phyloP scores from a whole-genome alignment of 2,329 filamentous ascomycete species.

The Nemania sp. region DNA sequence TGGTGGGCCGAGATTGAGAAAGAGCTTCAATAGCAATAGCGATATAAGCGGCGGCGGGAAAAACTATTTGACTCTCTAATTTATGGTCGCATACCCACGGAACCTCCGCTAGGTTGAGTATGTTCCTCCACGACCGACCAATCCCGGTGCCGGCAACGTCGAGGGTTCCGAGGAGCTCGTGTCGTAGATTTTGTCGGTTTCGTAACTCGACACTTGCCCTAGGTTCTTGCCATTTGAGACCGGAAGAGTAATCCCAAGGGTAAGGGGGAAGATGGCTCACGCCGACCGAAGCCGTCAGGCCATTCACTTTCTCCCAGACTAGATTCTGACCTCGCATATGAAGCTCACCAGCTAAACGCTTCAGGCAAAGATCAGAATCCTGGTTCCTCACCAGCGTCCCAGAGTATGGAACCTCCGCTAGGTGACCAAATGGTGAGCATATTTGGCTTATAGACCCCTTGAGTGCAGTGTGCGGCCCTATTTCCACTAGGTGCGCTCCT shows the following conservation, averaged over 20 bases:
- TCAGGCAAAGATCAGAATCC: no score
- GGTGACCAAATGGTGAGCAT: no score
- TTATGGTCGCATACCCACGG: constrained; percentile 20
- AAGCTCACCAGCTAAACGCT: no score
- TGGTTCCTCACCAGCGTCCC: no score
- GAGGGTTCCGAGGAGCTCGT: constrained; percentile 55
- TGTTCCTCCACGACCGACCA: constrained; percentile 37
- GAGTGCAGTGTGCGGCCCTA: no score
- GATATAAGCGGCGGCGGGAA: not conserved
- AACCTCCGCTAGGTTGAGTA: not conserved
- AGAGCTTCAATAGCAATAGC: not conserved
- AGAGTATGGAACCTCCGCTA: no score
- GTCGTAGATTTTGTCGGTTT: constrained; percentile 47
- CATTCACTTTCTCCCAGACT: not conserved
- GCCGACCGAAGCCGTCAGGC: no score
- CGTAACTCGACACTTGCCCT: constrained; percentile 46
- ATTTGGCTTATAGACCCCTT: no score
- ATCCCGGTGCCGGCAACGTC: constrained; percentile 33
- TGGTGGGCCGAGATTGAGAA: not conserved
- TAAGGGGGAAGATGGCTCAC: constrained; percentile 39
- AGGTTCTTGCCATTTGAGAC: constrained; percentile 42
- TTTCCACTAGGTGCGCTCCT: no score
- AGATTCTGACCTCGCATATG: not conserved
- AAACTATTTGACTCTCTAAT: not conserved
- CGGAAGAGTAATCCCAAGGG: constrained; percentile 1